phyloP scores from a whole-genome alignment of 1,284 basidiomycete species.

The Trametes versicolor region DNA sequence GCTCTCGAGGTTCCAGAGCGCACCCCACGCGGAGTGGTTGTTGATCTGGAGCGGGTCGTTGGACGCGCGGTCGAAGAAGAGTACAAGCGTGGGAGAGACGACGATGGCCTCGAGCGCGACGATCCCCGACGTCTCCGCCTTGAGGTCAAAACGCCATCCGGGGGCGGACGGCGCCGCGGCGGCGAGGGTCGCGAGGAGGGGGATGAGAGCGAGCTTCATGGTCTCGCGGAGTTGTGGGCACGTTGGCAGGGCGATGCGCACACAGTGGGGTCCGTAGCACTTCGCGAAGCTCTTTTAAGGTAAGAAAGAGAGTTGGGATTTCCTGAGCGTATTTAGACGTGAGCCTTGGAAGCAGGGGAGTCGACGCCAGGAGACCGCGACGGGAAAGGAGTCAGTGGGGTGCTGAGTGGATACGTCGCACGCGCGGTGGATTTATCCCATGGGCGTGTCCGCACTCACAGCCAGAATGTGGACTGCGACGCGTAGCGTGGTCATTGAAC shows the following conservation, averaged over 20 bases:
- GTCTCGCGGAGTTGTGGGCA: not conserved
- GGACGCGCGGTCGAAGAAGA: constrained; percentile 57
- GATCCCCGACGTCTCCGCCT: constrained; percentile 55
- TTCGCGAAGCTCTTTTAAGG: not conserved
- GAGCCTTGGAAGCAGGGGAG: not conserved
- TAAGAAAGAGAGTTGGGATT: no score
- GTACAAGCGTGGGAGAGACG: constrained; percentile 54
- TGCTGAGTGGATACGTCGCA: not conserved
- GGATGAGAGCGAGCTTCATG: constrained; percentile 10
- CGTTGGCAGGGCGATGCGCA: not conserved
- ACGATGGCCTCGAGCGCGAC: constrained; percentile 59
- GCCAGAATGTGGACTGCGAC: not conserved
- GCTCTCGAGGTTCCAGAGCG: constrained; percentile 55
- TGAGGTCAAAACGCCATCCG: constrained; percentile 38
- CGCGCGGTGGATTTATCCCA: not conserved
- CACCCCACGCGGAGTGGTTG: constrained; percentile 74
- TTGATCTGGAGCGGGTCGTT: constrained; percentile 64
- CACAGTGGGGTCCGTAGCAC: no score
- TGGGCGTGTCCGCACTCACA: constrained; percentile 1
- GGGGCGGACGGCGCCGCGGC: constrained; percentile 29
- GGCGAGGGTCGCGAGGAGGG: constrained; percentile 1
- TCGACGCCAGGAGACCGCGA: no score
- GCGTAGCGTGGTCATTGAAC: not conserved
- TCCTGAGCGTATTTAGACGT: not conserved
- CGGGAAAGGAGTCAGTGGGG: not conserved